Base-by-base conservation (phyloP, 2,329 filamentous ascomycete genomes). In the Bipolaris victoriae region DNA sequence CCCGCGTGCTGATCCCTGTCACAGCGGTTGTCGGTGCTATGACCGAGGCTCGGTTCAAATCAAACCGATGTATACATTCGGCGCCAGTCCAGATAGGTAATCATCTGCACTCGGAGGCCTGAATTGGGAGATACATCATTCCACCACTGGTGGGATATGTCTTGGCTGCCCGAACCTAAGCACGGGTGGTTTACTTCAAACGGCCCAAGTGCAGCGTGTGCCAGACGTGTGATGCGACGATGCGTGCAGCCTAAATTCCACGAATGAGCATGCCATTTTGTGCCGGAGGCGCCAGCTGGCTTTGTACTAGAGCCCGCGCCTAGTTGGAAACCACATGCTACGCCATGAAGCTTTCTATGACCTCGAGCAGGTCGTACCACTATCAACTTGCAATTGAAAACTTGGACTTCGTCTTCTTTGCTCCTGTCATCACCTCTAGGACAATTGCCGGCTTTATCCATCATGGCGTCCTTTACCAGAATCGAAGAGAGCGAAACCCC, bases 391-490 rank as follows among this genome's bases (percentile, higher is more conserved):
- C 53, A 13, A 26, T 35, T 35, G 31, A 29, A 40, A 40, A 39
- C 13, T 11, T 29, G 37, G 26, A 26, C 10, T 36, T 5, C 40
- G 24, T n/a, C 39, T 47, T 50, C 43, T 39, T 35, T 6, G 22
- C 39, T 39, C 26, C 24, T 13, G 29, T 6, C 3, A 3, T 26
- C 5, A 18, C 36, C 20, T 10, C 9, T 13, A 46, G 31, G 20
- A 46, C 10, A n/a, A 13, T 24, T 16, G 20, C n/a, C 6, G 10
- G 15, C 20, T 18, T 24, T 41, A 31, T 26, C 7, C 50, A 62
- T 47, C 20, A 92, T 92, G 90, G 86, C 90, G 9, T 90, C 87
- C 45, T 92, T 91, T 71, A 91, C 89, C 22, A 86, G 85, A 69
- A 85, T 91, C 62, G 69, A 78, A 9, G 85, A 87, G 55, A 81